Evolutionary conservation across 2,329 filamentous ascomycete genomes (phyloP).

Genomic region (Fusarium clavum): DNA sequence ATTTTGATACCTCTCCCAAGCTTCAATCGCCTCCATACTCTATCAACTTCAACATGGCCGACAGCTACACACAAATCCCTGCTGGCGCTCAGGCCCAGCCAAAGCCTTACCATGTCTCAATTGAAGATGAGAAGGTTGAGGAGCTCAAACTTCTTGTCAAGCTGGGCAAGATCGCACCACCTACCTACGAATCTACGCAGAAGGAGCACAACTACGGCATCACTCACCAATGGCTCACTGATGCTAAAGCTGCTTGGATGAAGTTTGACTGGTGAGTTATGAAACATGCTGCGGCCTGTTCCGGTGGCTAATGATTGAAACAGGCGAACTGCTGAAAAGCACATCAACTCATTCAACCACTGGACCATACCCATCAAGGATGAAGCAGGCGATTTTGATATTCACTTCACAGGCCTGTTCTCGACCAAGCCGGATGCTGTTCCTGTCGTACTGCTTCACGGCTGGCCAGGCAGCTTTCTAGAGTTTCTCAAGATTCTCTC

Average conservation of each 20-base stretch:
- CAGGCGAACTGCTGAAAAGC: constrained; percentile 7
- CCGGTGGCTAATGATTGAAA: background rate
- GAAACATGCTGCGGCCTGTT: background rate
- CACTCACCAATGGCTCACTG: background rate
- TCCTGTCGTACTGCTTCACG: background rate
- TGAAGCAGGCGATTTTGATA: background rate
- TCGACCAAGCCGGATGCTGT: background rate
- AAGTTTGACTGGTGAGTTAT: constrained; percentile 12
- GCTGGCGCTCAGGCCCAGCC: background rate
- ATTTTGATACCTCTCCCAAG: no score
- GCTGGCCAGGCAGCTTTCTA: constrained; percentile 14
- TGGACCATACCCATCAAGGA: background rate
- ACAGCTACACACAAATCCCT: background rate
- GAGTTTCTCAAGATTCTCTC: constrained; percentile 6
- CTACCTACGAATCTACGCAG: constrained; percentile 3
- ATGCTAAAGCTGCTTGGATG: constrained; percentile 14
- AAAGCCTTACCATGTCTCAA: background rate
- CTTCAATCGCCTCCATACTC: no score
- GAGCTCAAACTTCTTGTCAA: constrained; percentile 20
- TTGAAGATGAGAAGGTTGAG: background rate
- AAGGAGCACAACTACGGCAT: constrained; percentile 3
- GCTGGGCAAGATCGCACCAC: background rate
- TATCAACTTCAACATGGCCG: background rate
- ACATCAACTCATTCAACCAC: constrained; percentile 1
- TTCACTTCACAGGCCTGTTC: constrained; percentile 8